Evolutionary conservation across 1,284 basidiomycete species (phyloP).

Genomic region (Trichosporon sp.): DNA sequence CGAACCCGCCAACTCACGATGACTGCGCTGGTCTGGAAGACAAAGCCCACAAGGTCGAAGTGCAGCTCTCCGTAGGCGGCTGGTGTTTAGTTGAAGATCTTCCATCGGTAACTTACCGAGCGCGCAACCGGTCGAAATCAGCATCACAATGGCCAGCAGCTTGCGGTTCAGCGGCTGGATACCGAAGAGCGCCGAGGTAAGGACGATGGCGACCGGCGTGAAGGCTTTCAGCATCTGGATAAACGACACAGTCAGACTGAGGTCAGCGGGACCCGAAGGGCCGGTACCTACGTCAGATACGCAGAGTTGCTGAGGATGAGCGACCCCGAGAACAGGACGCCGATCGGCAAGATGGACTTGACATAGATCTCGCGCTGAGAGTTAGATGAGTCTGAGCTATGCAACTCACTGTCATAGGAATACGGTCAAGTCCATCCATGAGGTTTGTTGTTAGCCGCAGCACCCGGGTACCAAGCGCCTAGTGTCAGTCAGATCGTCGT

Average conservation of each 20-base stretch:
- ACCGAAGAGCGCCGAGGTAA: constrained; percentile 82
- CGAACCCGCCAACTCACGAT: constrained; percentile 36
- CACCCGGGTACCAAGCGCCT: constrained; percentile 84
- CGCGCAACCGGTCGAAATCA: constrained; percentile 86
- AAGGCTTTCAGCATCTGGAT: constrained; percentile 99
- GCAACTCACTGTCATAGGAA: constrained; percentile 61
- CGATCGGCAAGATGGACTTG: constrained; percentile 86
- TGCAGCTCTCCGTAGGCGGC: constrained; percentile 68
- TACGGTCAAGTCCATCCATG: constrained; percentile 75
- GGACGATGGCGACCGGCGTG: constrained; percentile 84
- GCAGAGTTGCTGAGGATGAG: constrained; percentile 92
- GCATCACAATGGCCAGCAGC: constrained; percentile 71
- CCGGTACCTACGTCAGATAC: constrained; percentile 57
- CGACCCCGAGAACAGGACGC: constrained; percentile 83
- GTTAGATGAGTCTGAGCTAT: not conserved
- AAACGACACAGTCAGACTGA: constrained; percentile 81
- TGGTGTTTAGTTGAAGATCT: constrained; percentile 13
- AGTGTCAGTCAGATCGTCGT: constrained; percentile 10
- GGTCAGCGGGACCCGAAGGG: not conserved
- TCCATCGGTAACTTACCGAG: constrained; percentile 56
- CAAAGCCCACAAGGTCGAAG: constrained; percentile 81
- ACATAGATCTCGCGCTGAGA: constrained; percentile 63
- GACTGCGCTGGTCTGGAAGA: constrained; percentile 72
- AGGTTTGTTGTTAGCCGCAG: constrained; percentile 78
- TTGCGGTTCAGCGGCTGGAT: constrained; percentile 76